Evolutionary conservation across 441 rosid genomes (phyloP).

Genomic region (Populus hybrid): DNA sequence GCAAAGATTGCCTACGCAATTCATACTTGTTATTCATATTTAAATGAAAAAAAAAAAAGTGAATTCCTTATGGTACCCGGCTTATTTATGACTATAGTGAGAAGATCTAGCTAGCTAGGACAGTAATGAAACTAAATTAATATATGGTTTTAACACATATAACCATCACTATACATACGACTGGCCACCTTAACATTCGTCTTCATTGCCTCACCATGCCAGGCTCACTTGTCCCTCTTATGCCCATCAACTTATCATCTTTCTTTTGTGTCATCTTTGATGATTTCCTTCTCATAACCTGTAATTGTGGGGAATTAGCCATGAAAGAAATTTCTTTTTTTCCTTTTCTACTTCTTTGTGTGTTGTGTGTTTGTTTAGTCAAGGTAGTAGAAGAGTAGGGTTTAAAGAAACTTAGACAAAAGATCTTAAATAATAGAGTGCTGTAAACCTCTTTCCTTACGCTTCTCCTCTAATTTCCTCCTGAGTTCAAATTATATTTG

Average conservation of each 20-base stretch:
- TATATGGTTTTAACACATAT: not conserved
- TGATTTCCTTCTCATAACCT: constrained; percentile 38
- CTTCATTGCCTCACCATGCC: constrained; percentile 35
- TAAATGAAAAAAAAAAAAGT: no score
- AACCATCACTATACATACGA: not conserved
- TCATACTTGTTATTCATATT: not conserved
- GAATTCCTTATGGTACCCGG: not conserved
- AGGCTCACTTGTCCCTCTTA: constrained; percentile 45
- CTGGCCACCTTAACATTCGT: no score
- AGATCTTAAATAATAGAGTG: not conserved
- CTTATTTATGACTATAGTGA: not conserved
- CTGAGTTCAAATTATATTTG: no score
- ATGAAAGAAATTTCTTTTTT: not conserved
- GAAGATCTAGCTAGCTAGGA: not conserved
- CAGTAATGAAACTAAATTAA: not conserved
- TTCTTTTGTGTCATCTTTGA: constrained; percentile 25
- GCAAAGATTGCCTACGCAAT: no score
- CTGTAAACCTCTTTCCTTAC: no score
- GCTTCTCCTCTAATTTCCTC: no score
- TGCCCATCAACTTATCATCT: constrained; percentile 32
- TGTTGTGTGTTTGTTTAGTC: not conserved
- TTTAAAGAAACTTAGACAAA: no score
- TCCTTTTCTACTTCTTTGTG: no score
- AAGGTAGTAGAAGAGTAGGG: not conserved
- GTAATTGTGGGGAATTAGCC: not conserved